A percentile compares a stretch with the other conserved stretches of the same genome.
phyloP scores from a whole-genome alignment of 768 basidiomycete species.

The Lactarius evosmus region DNA sequence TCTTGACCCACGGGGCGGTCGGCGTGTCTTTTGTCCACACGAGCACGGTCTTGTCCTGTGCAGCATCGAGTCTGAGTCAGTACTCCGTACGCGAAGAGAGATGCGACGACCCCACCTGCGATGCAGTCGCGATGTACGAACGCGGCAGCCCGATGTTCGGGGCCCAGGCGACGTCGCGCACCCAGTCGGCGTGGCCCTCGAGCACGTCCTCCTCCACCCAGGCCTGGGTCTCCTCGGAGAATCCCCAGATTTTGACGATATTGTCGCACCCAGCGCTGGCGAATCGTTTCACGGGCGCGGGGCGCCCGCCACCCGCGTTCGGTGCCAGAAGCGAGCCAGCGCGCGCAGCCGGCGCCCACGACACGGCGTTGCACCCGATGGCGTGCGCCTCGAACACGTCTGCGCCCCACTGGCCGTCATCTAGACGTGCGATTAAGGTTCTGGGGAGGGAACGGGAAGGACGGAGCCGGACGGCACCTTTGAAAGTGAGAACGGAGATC shows the following conservation, averaged over 20 bases:
- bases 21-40: slow-evolving; percentile 89
- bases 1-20: slow-evolving; percentile 73
- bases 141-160: slow-evolving; percentile 94
- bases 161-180: slow-evolving; percentile 98
- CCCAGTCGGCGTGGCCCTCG: slow-evolving; percentile 95
- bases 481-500: slow-evolving; percentile 93
- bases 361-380: slow-evolving; percentile 94
- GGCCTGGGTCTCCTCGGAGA: slow-evolving; percentile 78
- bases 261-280: slow-evolving; percentile 97
- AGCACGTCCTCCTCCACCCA: slow-evolving; percentile 91
- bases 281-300: slow-evolving; percentile 75
- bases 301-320: slow-evolving; percentile 41
- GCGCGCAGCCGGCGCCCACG: slow-evolving; percentile 92
- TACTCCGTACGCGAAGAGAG: neutral
- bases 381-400: slow-evolving; percentile 95
- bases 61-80: neutral
- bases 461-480: slow-evolving; percentile 59
- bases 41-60: slow-evolving; percentile 75
- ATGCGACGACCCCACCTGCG: slow-evolving; percentile 52
- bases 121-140: slow-evolving; percentile 93
- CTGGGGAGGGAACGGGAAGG: neutral
- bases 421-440: slow-evolving; percentile 40
- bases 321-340: slow-evolving; percentile 82
- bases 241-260: slow-evolving; percentile 91
- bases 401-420: slow-evolving; percentile 94